phyloP scores from a whole-genome alignment of 495 filamentous ascomycete species.

The Trichocladium uniseriatum region DNA sequence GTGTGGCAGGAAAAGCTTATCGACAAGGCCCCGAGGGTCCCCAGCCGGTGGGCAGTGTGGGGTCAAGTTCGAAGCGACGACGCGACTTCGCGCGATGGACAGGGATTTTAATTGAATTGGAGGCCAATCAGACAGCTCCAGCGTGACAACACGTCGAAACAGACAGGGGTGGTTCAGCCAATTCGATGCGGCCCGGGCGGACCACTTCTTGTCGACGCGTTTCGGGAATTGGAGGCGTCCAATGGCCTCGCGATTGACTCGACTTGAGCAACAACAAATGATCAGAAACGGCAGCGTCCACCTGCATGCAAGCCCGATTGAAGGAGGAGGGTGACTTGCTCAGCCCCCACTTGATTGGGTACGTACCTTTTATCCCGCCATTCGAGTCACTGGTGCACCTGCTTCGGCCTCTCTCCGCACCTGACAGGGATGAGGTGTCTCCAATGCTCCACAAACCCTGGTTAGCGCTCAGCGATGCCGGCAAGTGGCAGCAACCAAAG shows the following conservation, averaged over 20 bases:
- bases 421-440: too few species aligned
- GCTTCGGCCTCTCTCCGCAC: too few species aligned
- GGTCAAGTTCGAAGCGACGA: too few species aligned
- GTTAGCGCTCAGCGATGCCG: too few species aligned
- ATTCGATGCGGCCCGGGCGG: conserved; percentile 20
- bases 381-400: too few species aligned
- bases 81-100: conserved; percentile 16
- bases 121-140: conserved; percentile 30
- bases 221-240: conserved; percentile 9
- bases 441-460: too few species aligned
- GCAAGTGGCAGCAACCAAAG: too few species aligned
- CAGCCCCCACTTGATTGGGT: background rate
- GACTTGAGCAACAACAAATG: conserved; percentile 13
- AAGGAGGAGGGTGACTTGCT: too few species aligned
- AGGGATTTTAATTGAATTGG: conserved; percentile 27
- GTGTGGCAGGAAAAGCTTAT: too few species aligned
- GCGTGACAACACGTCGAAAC: conserved; percentile 16
- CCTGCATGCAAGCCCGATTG: conserved; percentile 1
- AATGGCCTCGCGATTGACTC: conserved; percentile 13
- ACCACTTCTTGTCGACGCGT: conserved; percentile 22
- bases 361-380: too few species aligned
- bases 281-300: conserved; percentile 3
- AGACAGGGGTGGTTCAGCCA: conserved; percentile 12
- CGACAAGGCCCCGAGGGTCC: too few species aligned
- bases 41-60: too few species aligned